Evolutionary conservation across 176 grass and related monocot species (phyloP).

Genomic region (Oryza rufipogon): DNA sequence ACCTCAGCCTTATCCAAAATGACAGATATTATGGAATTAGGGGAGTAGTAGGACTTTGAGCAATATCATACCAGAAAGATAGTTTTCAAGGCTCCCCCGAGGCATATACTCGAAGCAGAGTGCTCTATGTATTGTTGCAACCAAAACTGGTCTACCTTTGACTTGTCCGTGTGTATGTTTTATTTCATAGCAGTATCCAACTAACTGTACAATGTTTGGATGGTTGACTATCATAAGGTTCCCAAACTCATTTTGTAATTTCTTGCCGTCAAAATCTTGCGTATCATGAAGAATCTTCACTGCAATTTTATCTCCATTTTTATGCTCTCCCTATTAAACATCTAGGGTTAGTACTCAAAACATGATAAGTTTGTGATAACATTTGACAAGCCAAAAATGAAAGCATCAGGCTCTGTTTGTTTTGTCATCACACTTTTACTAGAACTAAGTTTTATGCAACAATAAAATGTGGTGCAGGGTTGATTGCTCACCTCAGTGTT

Average conservation of each 20-base stretch:
- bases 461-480: not conserved
- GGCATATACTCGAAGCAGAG: conserved; percentile 32
- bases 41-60: no score
- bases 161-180: no score
- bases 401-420: not conserved
- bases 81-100: conserved; percentile 6
- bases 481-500: no score
- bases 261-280: not conserved
- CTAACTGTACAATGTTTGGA: not conserved
- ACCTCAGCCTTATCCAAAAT: no score
- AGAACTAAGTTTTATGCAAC: not conserved
- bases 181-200: conserved; percentile 25
- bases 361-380: not conserved
- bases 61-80: conserved; percentile 12
- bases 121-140: not conserved
- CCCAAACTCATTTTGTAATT: not conserved
- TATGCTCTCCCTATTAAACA: not conserved
- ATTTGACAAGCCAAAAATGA: not conserved
- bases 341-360: not conserved
- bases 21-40: no score
- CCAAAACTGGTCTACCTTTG: not conserved
- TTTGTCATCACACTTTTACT: not conserved
- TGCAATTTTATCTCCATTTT: not conserved
- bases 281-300: not conserved
- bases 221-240: not conserved